These are phyloP conservation scores for Galerina sulciceps DNA, from an alignment of 768 basidiomycete species.

Conservation along the genomic window DNA sequence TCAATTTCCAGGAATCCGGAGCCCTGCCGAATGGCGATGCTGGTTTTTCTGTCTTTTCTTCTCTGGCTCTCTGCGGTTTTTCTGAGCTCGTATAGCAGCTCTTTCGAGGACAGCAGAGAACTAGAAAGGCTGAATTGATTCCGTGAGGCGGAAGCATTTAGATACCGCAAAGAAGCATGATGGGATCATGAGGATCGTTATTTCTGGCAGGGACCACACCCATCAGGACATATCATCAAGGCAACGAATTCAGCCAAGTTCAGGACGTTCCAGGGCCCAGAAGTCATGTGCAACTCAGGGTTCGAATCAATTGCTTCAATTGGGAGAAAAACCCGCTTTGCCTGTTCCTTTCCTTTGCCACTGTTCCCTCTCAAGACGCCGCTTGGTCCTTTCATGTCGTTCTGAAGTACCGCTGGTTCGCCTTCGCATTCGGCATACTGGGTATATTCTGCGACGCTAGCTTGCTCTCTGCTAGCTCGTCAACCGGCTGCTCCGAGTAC, in stretches of 20 bases:
- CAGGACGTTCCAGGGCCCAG: constrained; percentile 10
- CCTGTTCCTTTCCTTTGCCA: constrained; percentile 9
- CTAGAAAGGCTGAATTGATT: background rate
- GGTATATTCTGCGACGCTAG: constrained; percentile 8
- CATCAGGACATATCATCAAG: constrained; percentile 12
- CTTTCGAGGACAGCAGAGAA: no score
- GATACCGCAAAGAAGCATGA: constrained; percentile 1
- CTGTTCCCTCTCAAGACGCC: background rate
- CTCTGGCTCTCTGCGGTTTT: background rate
- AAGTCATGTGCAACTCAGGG: constrained; percentile 5
- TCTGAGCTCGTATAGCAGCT: no score
- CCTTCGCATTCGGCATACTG: constrained; percentile 10
- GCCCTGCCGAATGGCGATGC: background rate
- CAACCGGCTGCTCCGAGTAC: background rate
- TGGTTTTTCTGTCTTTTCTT: background rate
- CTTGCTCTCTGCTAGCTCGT: constrained; percentile 6
- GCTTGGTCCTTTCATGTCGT: constrained; percentile 10
- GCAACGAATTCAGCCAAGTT: constrained; percentile 8
- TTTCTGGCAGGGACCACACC: background rate
- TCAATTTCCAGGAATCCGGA: background rate
- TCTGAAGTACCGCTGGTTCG: constrained; percentile 13
- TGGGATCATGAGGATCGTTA: constrained; percentile 2
- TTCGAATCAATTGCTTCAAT: background rate
- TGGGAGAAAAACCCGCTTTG: background rate
- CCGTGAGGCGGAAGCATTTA: constrained; percentile 1